Base-by-base conservation (phyloP, 2,329 filamentous ascomycete species). In the Pseudovirgaria hyperparasitica region DNA sequence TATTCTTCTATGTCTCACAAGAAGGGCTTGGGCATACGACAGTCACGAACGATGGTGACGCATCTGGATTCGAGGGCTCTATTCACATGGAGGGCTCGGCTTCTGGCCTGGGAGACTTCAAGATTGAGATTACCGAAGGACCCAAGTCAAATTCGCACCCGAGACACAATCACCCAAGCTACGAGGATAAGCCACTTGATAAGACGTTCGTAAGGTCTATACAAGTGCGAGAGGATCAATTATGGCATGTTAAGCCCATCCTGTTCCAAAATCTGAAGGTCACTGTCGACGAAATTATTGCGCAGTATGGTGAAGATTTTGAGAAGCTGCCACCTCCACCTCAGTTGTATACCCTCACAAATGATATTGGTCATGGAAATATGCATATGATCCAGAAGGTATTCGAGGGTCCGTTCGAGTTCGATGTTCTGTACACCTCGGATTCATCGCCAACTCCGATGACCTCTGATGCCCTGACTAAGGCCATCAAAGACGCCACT, bases 371-470 rank as follows among this genome's bases (percentile, higher is more conserved):
- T 5, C 43, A 55, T 9, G 87, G 85, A 16, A 96, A 96, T 45
- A 59, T 82, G 9, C 87, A 98, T 37, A 59, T 93, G 21, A 66
- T 96, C 10, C 84, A 98, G 55, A 94, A 93, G 57, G 72, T 85
- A 2, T 96, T 93, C 42, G 71, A 86, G 42, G 87, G 90, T 2
- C 54, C 76, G 2, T 98, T 96, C 45, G 84, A 77, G 60, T 96
- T 96, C 41, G 90, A 96, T 49, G 66, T 96, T 28, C 65, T 96
- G 25, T 94, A 85, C 59, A 84, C 82, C 4, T 92, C 86, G 33
- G 73, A 61, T 9, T 86, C 82, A 11, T 70, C 75, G 3, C 54
- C 60, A 2, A 42, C 58, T 16, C 53, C 58, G 6, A 47, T 73
- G 32, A 69, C 65, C 9, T 65, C 59, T 1, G 68, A 77, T 21